Base-by-base conservation (phyloP, 352 stramenopile species). In the Phytophthora chlamydospora region DNA sequence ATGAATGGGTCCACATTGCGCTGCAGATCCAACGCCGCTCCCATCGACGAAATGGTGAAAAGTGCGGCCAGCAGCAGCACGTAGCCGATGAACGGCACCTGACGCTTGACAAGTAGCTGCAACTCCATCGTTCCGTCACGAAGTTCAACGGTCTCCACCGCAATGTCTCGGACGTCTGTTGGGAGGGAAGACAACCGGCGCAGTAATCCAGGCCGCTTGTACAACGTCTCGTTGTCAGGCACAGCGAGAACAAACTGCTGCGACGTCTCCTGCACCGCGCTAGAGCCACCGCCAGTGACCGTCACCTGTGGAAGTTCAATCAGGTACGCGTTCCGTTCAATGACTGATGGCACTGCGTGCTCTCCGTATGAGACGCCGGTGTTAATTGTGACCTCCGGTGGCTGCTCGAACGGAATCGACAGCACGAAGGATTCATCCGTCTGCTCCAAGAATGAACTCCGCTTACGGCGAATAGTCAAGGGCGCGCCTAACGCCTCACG, bases 231-330 rank as follows among this genome's bases (percentile, higher is more conserved):
- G 40, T 48, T 80, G 21, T 78, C 82, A 6, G 80, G 81, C 12
- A 95, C 86, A 16, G 86, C 86, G 27, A 95, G 63, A 14, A 95
- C 78, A 55, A 87, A 95, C 51, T 95, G 83, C 54, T 85, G 75
- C 16, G 68, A 73, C 0, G 58, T 67, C 29, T 74, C 64, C 12
- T 76, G 68, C 1, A 66, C 43, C 14, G 63, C 63, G 36, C 59
- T 36, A 27, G 32, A 7, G 6, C 69, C 72, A 12, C 78, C 74
- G 48, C 48, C 53, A 43, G 63, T 79, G 2, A 74, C 67, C 33
- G 70, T 79, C 12, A 76, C 64, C 13, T 84, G 73, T 9, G 80
- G 80, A 32, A 94, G 66, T 51, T 94, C 79, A 43, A 95, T 95
- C 36, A 95, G 47, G 58, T 90, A 93, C 9, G 84, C 86, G 38